Evolutionary conservation across 305 asterid genomes (phyloP).

Genomic region (Fraxinus nigra): DNA sequence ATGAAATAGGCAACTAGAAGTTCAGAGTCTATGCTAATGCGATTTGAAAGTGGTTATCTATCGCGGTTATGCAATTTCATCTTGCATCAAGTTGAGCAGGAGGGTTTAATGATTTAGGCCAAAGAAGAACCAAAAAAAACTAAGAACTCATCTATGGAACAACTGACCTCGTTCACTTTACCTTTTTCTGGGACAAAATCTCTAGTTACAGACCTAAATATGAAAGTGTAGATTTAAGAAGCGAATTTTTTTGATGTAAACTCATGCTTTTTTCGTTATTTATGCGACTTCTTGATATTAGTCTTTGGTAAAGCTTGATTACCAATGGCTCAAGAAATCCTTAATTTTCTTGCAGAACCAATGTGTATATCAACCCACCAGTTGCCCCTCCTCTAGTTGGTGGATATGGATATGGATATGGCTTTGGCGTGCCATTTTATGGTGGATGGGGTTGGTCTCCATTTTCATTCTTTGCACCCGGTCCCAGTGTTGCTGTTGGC

Average conservation of each 20-base stretch:
- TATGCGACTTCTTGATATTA: not conserved
- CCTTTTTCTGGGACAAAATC: not conserved
- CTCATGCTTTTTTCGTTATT: not conserved
- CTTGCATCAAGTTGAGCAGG: not conserved
- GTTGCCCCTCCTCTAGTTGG: conserved; percentile 92
- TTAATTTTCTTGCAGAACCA: conserved; percentile 48
- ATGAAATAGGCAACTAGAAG: not conserved
- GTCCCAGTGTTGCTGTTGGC: conserved; percentile 54
- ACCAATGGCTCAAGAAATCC: not conserved
- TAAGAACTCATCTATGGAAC: not conserved
- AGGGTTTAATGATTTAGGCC: not conserved
- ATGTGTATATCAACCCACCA: conserved; percentile 72
- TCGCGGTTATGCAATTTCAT: not conserved
- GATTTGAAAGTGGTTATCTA: not conserved
- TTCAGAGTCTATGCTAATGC: not conserved
- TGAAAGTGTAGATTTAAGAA: not conserved
- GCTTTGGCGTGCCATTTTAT: conserved; percentile 14
- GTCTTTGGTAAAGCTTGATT: not conserved
- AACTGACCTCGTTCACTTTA: not conserved
- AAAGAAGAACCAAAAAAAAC: not conserved
- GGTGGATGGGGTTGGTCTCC: conserved; percentile 98
- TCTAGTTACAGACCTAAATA: not conserved
- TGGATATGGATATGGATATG: conserved; percentile 79
- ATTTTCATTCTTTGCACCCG: conserved; percentile 65
- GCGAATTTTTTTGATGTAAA: not conserved